phyloP scores from a whole-genome alignment of 371 early-diverging fungal genomes.

The Saksenaea oblongispora region DNA sequence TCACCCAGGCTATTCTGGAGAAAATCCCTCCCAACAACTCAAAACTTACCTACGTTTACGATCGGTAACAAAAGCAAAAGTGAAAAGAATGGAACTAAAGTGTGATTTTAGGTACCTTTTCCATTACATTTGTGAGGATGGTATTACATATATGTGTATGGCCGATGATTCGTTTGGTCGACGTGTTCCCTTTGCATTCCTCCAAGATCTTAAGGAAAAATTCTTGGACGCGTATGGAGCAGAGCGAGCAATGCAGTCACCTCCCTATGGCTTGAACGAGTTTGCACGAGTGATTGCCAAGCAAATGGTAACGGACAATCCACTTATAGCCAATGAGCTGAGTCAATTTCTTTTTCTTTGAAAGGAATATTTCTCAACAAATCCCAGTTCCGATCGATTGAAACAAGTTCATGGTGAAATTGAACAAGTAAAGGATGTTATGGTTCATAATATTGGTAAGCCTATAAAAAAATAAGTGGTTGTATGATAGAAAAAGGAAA shows the following conservation, averaged over 20 bases:
- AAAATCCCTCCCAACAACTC: constrained; percentile 90
- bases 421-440: constrained; percentile 91
- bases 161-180: constrained; percentile 89
- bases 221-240: constrained; percentile 66
- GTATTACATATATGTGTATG: constrained; percentile 86
- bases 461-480: neutral
- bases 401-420: constrained; percentile 89
- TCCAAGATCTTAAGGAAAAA: constrained; percentile 76
- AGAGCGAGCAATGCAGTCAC: constrained; percentile 58
- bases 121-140: constrained; percentile 84
- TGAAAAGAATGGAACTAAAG: neutral
- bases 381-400: constrained; percentile 75
- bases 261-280: constrained; percentile 81
- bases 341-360: neutral
- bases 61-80: constrained; percentile 60
- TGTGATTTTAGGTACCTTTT: constrained; percentile 71
- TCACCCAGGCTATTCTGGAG: constrained; percentile 86
- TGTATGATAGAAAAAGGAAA: neutral
- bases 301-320: constrained; percentile 67
- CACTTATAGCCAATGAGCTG: neutral
- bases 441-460: constrained; percentile 89
- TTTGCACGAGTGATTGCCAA: constrained; percentile 78
- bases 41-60: constrained; percentile 89
- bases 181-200: constrained; percentile 87
- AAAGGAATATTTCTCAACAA: constrained; percentile 75